Conservation (phyloP, 2,329 filamentous ascomycete genomes). For the Pseudogymnoascus sp. region DNA sequence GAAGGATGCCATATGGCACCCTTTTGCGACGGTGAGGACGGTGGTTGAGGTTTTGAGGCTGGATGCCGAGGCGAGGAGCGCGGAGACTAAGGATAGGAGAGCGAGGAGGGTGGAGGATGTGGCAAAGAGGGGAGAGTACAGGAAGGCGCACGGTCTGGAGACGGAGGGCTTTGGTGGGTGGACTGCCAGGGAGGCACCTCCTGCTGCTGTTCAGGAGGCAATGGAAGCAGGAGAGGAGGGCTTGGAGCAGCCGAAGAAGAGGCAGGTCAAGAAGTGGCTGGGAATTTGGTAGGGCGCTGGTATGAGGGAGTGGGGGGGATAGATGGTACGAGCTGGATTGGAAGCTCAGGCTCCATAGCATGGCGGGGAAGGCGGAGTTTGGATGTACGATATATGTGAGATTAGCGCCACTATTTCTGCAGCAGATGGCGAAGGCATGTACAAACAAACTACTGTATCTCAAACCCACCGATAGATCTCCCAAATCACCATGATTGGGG, state of each 20-base stretch:
- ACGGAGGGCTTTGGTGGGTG: slow-evolving; percentile 48
- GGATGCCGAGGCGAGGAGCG: slow-evolving; percentile 65
- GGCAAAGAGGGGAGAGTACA: slow-evolving; percentile 76
- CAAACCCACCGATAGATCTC: not conserved
- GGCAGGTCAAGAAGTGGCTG: slow-evolving; percentile 68
- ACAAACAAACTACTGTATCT: not conserved
- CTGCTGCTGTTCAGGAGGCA: slow-evolving; percentile 9
- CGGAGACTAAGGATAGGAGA: slow-evolving; percentile 63
- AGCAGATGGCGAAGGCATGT: not conserved
- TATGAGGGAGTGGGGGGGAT: not conserved
- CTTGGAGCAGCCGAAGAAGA: slow-evolving; percentile 35
- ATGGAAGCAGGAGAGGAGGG: slow-evolving; percentile 27
- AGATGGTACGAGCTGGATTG: not conserved
- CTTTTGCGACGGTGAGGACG: slow-evolving; percentile 57
- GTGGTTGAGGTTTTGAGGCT: slow-evolving; percentile 68
- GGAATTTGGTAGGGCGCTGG: slow-evolving; percentile 60
- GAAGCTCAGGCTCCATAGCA: not conserved
- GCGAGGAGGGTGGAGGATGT: slow-evolving; percentile 74
- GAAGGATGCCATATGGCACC: slow-evolving; percentile 61
- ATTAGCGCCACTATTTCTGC: not conserved
- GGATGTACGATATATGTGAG: slow-evolving; percentile 1
- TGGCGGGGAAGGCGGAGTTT: not conserved
- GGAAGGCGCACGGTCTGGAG: slow-evolving; percentile 78
- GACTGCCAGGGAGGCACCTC: slow-evolving; percentile 30
- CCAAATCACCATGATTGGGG: not conserved